Evolutionary conservation across 1,284 basidiomycete species (phyloP).

Genomic region (Cryptococcus sp.): DNA sequence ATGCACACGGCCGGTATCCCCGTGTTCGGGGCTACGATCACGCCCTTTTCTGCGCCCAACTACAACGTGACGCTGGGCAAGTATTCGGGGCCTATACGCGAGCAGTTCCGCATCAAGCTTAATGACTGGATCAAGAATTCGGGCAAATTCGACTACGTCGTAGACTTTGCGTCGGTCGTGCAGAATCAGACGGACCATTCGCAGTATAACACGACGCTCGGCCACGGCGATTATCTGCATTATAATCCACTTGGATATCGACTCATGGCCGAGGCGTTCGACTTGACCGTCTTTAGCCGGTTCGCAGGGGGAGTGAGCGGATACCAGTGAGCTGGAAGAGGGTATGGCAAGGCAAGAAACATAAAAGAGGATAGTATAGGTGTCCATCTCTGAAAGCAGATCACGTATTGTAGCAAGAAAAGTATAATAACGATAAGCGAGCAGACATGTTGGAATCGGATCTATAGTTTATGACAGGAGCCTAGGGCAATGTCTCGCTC

Average conservation of each 20-base stretch:
- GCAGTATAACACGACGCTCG: slow-evolving; percentile 52
- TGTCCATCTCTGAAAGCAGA: too few relatives aligned
- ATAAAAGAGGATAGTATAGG: too few relatives aligned
- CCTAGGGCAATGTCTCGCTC: too few relatives aligned
- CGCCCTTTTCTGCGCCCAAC: slow-evolving; percentile 54
- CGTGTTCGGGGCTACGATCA: slow-evolving; percentile 60
- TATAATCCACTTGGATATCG: slow-evolving; percentile 58
- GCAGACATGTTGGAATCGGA: too few relatives aligned
- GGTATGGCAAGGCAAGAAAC: too few relatives aligned
- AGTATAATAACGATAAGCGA: too few relatives aligned
- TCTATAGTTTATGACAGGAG: too few relatives aligned
- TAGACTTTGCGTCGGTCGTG: slow-evolving; percentile 59
- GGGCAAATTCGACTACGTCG: slow-evolving; percentile 57
- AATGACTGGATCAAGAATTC: slow-evolving; percentile 57
- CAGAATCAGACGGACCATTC: slow-evolving; percentile 54
- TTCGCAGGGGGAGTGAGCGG: not conserved
- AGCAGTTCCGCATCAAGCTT: slow-evolving; percentile 55
- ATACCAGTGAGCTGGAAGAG: not conserved
- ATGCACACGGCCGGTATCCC: slow-evolving; percentile 56
- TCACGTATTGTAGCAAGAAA: too few relatives aligned
- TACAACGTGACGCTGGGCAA: slow-evolving; percentile 40
- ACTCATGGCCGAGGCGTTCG: slow-evolving; percentile 51
- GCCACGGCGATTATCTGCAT: slow-evolving; percentile 59
- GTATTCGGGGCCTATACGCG: slow-evolving; percentile 53
- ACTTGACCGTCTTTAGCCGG: slow-evolving; percentile 14